These are phyloP conservation scores for Colletotrichum plurivorum DNA, from an alignment of 2,329 filamentous ascomycete genomes.

Conservation along the genomic window DNA sequence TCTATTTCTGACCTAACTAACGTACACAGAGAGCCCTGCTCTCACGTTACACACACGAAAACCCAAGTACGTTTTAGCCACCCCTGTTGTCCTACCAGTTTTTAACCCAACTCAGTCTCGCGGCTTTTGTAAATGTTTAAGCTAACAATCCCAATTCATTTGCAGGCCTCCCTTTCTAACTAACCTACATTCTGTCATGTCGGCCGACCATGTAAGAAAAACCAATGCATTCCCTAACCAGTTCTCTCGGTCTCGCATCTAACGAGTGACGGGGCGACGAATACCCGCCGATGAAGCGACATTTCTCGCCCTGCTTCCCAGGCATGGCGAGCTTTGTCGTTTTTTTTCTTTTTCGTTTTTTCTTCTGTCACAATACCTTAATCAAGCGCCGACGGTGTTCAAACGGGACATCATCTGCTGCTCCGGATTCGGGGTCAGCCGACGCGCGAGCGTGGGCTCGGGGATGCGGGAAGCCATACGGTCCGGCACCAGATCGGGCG, in stretches of 20 bases:
- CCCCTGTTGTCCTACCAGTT: background rate
- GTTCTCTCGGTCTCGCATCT: background rate
- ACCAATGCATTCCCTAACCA: background rate
- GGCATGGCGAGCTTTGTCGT: background rate
- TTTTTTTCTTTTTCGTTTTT: background rate
- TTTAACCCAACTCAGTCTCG: background rate
- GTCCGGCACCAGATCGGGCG: slow-evolving; percentile 72
- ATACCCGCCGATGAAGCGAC: no score
- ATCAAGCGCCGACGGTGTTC: slow-evolving; percentile 46
- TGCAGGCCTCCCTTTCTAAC: slow-evolving; percentile 7
- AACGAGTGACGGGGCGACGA: slow-evolving; percentile 18
- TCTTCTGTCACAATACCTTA: background rate
- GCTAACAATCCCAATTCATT: background rate
- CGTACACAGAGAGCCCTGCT: slow-evolving; percentile 4
- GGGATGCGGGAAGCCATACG: slow-evolving; percentile 72
- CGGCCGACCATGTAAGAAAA: background rate
- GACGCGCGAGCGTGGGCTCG: slow-evolving; percentile 58
- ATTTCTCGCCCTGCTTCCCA: background rate
- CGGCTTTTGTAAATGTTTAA: background rate
- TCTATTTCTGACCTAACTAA: background rate
- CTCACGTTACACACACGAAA: background rate
- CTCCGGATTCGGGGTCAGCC: slow-evolving; percentile 65
- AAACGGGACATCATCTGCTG: slow-evolving; percentile 53
- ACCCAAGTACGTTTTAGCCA: background rate
- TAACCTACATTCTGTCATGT: slow-evolving; percentile 24